Base-by-base conservation (phyloP, 495 filamentous ascomycete species). In the Halenospora varia region DNA sequence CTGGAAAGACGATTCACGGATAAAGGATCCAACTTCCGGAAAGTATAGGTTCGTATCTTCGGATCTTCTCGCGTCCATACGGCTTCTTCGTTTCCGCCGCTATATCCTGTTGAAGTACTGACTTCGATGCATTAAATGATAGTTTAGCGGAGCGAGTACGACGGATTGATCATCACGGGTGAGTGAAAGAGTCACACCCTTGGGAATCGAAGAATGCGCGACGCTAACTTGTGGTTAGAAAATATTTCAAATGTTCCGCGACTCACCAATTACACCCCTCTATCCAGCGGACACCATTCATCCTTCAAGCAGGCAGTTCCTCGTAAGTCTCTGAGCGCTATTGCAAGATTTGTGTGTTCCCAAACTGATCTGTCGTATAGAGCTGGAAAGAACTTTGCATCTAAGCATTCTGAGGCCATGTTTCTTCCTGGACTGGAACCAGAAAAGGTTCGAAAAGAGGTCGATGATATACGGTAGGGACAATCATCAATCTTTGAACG, bases 1-100 rank as follows among this genome's bases (percentile, higher is more conserved):
- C 13, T 89, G 85, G 85, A 76, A 82, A 8, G 77, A 81, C 57
- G 86, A 89, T 58, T 82, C 86, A 29, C 82, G 54, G 84, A 62
- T 62, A 8, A 74, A 73, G 0, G 72, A 83, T 60, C 19, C 19
- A 4, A n/a, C 8, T 4, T 9, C 42, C 4, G 42, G 42, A 20
- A 46, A 9, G n/a, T 46, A 46, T 17, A 46, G 59, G n/a, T n/a
- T n/a, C n/a, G n/a, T n/a, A n/a, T n/a, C n/a, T n/a, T n/a, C n/a
- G n/a, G n/a, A n/a, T n/a, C n/a, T n/a, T n/a, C n/a, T n/a, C n/a
- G n/a, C n/a, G n/a, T n/a, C n/a, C n/a, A n/a, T n/a, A n/a, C n/a
- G n/a, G n/a, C n/a, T n/a, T n/a, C n/a, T n/a, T n/a, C n/a, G n/a
- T n/a, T n/a, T n/a, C n/a, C n/a, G n/a, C n/a, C n/a, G n/a, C n/a